These are phyloP conservation scores for Taxillus chinensis DNA, from an alignment of 164 flowering plant species.

Conservation along the genomic window DNA sequence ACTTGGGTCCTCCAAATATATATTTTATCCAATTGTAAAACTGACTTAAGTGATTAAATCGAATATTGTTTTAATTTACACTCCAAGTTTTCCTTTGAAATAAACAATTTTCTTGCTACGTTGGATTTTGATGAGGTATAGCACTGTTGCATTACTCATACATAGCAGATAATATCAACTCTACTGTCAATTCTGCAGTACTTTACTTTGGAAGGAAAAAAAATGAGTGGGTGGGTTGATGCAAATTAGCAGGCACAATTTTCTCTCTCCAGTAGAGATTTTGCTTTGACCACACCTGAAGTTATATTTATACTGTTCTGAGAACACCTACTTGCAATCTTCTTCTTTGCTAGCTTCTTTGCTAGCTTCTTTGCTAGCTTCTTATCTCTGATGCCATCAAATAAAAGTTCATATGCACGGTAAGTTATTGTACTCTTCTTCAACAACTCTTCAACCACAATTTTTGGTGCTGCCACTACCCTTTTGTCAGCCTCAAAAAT, in stretches of 20 bases:
- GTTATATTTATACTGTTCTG: neutral
- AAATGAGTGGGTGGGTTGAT: neutral
- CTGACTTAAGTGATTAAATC: no score
- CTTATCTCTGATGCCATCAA: constrained; percentile 75
- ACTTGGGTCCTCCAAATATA: no score
- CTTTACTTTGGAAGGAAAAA: no score
- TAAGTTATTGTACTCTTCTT: constrained; percentile 63
- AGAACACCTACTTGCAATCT: constrained; percentile 12
- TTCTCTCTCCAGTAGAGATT: neutral
- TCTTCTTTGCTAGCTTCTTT: constrained; percentile 17
- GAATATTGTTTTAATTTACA: no score
- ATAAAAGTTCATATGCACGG: constrained; percentile 60
- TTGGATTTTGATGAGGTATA: no score
- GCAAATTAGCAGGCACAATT: neutral
- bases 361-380: constrained; percentile 21
- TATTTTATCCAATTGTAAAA: no score
- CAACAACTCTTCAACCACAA: constrained; percentile 72
- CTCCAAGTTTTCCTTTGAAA: no score
- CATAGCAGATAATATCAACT: no score
- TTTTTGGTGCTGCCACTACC: constrained; percentile 82
- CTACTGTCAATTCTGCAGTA: no score
- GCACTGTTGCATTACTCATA: no score
- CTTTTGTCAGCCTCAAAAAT: constrained; percentile 69
- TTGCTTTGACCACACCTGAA: neutral
- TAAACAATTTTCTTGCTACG: no score